These are phyloP conservation scores for Fistulifera pelliculosa DNA, from an alignment of 108 stramenopile species.

Conservation along the genomic window DNA sequence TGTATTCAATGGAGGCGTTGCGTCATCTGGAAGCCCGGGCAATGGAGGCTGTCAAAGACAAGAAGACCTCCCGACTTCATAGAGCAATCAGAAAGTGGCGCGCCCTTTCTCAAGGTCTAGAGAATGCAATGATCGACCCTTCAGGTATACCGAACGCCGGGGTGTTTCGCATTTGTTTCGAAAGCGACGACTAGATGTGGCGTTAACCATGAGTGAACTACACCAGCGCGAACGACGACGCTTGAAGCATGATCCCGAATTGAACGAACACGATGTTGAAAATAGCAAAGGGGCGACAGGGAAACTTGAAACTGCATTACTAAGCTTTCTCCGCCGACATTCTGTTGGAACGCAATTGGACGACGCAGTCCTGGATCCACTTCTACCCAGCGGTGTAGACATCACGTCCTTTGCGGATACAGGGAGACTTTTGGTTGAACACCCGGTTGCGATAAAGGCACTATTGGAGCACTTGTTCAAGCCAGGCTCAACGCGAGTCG, in stretches of 20 bases:
- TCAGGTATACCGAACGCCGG: conserved; percentile 23
- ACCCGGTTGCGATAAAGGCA: conserved; percentile 52
- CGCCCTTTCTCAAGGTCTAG: conserved; percentile 62
- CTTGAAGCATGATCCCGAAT: conserved; percentile 10
- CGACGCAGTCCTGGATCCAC: conserved; percentile 40
- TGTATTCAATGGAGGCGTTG: conserved; percentile 56
- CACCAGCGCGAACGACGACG: conserved; percentile 60
- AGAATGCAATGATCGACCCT: conserved; percentile 60
- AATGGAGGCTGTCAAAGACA: conserved; percentile 7
- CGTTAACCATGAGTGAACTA: conserved; percentile 64
- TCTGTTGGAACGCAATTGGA: conserved; percentile 51
- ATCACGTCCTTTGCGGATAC: conserved; percentile 18
- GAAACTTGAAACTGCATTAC: conserved; percentile 40
- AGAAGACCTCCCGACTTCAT: conserved; percentile 4
- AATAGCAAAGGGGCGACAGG: neutral
- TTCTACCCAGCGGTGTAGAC: conserved; percentile 32
- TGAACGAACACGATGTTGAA: neutral
- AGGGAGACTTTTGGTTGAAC: conserved; percentile 47
- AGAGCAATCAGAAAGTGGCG: conserved; percentile 66
- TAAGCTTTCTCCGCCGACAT: conserved; percentile 43
- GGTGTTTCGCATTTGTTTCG: conserved; percentile 47
- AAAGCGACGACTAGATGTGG: conserved; percentile 72
- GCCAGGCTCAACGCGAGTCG: conserved; percentile 31
- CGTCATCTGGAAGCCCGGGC: conserved; percentile 21
- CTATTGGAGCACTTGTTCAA: conserved; percentile 57